Evolutionary conservation across 331 rosid species (phyloP).

Genomic region (Dryas integrifolia): DNA sequence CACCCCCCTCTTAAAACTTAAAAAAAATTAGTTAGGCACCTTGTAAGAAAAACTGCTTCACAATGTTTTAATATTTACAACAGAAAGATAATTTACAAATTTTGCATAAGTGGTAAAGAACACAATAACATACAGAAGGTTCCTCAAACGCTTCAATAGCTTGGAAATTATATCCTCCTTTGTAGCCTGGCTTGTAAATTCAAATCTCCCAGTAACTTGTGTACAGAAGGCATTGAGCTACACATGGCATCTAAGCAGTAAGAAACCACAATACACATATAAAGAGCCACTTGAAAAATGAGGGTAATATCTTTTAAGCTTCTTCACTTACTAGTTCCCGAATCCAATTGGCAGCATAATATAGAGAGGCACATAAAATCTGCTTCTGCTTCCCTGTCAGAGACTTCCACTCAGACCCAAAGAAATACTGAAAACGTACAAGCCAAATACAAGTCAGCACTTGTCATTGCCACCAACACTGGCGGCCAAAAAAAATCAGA

Average conservation of each 20-base stretch:
- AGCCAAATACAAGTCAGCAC: conserved; percentile 13
- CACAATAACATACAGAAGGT: conserved; percentile 33
- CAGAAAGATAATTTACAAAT: not conserved
- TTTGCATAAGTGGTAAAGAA: not conserved
- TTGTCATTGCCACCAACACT: conserved; percentile 3
- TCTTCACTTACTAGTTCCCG: conserved; percentile 35
- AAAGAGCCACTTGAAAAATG: conserved; percentile 10
- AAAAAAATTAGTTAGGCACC: too few species aligned
- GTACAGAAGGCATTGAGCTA: conserved; percentile 45
- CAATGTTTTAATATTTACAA: not conserved
- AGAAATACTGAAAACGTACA: conserved; percentile 34
- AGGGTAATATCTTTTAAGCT: not conserved
- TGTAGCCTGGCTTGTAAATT: conserved; percentile 37
- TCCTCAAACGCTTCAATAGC: conserved; percentile 42
- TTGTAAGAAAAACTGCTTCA: not conserved
- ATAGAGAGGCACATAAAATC: conserved; percentile 31
- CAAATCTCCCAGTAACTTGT: conserved; percentile 33
- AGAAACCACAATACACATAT: conserved; percentile 8
- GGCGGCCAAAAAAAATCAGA: conserved; percentile 7
- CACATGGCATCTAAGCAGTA: not conserved
- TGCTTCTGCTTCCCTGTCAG: conserved; percentile 36
- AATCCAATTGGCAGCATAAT: conserved; percentile 46
- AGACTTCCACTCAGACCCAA: conserved; percentile 39
- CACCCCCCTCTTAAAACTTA: too few species aligned
- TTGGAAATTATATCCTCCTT: conserved; percentile 30